Evolutionary conservation across 768 basidiomycete genomes (phyloP).

Genomic region (Dentipellis fragilis): DNA sequence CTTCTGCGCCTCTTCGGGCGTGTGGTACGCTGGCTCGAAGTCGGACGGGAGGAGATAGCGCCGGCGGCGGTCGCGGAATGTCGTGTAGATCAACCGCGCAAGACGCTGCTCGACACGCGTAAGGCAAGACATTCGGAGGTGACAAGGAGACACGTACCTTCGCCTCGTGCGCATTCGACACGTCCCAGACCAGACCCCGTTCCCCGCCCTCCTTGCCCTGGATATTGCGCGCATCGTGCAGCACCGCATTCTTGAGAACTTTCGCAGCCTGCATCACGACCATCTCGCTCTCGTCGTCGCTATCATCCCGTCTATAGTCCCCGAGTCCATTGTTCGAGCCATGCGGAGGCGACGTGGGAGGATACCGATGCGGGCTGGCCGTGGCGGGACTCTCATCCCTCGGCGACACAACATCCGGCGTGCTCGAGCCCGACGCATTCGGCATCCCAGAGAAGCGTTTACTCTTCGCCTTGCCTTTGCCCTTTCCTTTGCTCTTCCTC

Average conservation of each 20-base stretch:
- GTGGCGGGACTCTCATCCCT: background rate
- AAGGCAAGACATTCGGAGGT: background rate
- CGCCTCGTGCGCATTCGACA: conserved; percentile 52
- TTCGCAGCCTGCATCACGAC: conserved; percentile 50
- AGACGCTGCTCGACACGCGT: conserved; percentile 36
- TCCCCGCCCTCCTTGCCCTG: conserved; percentile 35
- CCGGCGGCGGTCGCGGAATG: conserved; percentile 46
- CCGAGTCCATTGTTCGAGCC: background rate
- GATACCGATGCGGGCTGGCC: conserved; percentile 28
- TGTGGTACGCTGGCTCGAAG: conserved; percentile 59
- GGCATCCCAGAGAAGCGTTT: background rate
- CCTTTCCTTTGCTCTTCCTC: conserved; percentile 18
- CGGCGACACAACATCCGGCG: background rate
- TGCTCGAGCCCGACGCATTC: conserved; percentile 7
- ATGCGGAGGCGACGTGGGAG: conserved; percentile 21
- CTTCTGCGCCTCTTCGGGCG: conserved; percentile 41
- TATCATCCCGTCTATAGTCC: conserved; percentile 2
- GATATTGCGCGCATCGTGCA: conserved; percentile 71
- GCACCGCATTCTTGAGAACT: conserved; percentile 53
- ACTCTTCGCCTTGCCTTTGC: conserved; percentile 17
- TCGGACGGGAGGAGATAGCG: conserved; percentile 57
- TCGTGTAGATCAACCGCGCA: conserved; percentile 54
- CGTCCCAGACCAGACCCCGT: conserved; percentile 37
- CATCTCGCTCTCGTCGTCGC: conserved; percentile 27
- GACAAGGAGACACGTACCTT: conserved; percentile 32